phyloP scores from a whole-genome alignment of 2,329 filamentous ascomycete species.

The Knoxdaviesia proteae region DNA sequence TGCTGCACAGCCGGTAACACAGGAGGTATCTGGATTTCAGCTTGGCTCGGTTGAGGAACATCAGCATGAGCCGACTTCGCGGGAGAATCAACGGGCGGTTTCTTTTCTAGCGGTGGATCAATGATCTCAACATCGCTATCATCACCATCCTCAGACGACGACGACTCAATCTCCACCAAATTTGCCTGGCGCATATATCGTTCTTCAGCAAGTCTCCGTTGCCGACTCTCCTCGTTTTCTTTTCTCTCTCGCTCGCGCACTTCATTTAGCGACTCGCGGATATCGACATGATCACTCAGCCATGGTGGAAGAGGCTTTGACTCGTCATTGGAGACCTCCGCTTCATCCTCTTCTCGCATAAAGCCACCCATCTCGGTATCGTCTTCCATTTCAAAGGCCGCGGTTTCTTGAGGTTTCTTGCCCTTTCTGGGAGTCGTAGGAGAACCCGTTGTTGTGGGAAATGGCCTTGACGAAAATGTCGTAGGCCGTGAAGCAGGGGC shows the following conservation, averaged over 20 bases:
- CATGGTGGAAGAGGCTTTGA: conserved; percentile 54
- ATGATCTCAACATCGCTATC: conserved; percentile 37
- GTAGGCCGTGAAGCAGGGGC: not conserved
- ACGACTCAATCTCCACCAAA: conserved; percentile 42
- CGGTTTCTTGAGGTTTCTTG: too few relatives aligned
- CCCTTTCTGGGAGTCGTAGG: too few relatives aligned
- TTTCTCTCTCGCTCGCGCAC: conserved; percentile 33
- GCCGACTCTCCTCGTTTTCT: conserved; percentile 42
- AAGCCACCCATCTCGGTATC: not conserved
- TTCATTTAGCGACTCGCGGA: conserved; percentile 40
- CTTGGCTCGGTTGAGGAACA: too few relatives aligned
- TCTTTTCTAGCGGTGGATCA: conserved; percentile 12
- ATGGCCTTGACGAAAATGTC: too few relatives aligned
- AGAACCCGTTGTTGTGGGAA: too few relatives aligned
- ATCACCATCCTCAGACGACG: conserved; percentile 27
- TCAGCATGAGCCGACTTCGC: too few relatives aligned
- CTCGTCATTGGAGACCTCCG: conserved; percentile 14
- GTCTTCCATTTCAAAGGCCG: not conserved
- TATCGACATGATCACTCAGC: conserved; percentile 45
- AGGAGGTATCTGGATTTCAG: too few relatives aligned
- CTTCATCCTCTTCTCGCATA: not conserved
- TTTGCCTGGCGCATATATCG: conserved; percentile 23
- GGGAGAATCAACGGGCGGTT: not conserved
- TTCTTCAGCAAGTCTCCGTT: conserved; percentile 34
- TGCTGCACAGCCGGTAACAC: too few relatives aligned